Evolutionary conservation across 768 basidiomycete genomes (phyloP).

Genomic region (Termitomyces sp.): DNA sequence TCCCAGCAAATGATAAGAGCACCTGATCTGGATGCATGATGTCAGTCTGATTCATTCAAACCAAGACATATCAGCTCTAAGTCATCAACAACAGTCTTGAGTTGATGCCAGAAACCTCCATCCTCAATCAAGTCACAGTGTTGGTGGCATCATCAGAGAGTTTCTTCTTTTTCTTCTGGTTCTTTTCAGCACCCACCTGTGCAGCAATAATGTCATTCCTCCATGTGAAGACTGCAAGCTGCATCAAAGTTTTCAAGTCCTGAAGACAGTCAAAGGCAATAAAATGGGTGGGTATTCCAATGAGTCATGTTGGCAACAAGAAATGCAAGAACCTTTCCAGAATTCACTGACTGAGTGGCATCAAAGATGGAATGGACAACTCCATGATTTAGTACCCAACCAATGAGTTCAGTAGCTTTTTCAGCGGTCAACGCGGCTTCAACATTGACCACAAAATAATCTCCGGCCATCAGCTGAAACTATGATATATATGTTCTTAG

Average conservation of each 20-base stretch:
- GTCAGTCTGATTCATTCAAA: constrained; percentile 9
- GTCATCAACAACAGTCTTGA: too few species aligned
- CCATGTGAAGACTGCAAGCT: constrained; percentile 18
- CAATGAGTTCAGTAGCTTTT: constrained; percentile 25
- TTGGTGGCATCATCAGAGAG: constrained; percentile 16
- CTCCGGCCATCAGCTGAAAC: constrained; percentile 22
- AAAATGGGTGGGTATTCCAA: constrained; percentile 29
- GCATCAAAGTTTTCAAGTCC: constrained; percentile 22
- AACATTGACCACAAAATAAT: constrained; percentile 24
- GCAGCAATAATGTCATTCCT: constrained; percentile 22
- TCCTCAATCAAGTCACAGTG: constrained; percentile 26
- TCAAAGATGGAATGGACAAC: constrained; percentile 25
- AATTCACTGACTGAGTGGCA: constrained; percentile 17
- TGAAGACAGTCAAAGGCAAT: constrained; percentile 22
- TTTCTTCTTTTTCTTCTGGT: constrained; percentile 19
- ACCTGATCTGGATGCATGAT: neutral
- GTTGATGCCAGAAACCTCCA: too few species aligned
- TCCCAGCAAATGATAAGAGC: neutral
- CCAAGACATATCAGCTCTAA: constrained; percentile 28
- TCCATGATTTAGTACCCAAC: constrained; percentile 26
- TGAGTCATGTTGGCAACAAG: too few species aligned
- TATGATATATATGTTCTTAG: too few species aligned
- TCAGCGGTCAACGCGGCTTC: constrained; percentile 21
- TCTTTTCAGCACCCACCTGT: constrained; percentile 29
- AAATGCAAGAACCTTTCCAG: constrained; percentile 23